phyloP scores from a whole-genome alignment of 2,329 filamentous ascomycete species.

The Dactylonectria estremocensis region DNA sequence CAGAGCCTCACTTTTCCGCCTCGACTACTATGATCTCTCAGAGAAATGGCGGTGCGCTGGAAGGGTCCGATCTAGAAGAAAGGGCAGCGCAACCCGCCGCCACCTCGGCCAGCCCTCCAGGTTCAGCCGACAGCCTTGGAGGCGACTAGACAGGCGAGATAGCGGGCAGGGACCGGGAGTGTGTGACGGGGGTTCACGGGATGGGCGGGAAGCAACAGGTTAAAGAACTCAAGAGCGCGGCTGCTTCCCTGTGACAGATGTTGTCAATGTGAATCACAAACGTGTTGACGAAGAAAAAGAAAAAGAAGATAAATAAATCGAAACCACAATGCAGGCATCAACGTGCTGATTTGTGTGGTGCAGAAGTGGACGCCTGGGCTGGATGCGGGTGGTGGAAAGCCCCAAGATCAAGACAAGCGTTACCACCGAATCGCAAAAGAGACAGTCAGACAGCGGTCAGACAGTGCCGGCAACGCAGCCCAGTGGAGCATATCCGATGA shows the following conservation, averaged over 20 bases:
- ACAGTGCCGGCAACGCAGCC: constrained; percentile 22
- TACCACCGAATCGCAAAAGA: constrained; percentile 14
- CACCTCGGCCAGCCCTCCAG: constrained; percentile 26
- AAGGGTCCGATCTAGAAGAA: constrained; percentile 23
- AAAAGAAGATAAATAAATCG: constrained; percentile 4
- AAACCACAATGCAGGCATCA: background rate
- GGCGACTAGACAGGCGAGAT: constrained; percentile 19
- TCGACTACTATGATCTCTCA: background rate
- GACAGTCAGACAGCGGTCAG: constrained; percentile 12
- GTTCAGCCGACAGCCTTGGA: constrained; percentile 25
- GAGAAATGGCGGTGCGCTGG: constrained; percentile 20
- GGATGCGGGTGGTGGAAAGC: constrained; percentile 9
- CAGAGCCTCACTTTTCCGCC: constrained; percentile 19
- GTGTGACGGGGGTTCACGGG: constrained; percentile 16
- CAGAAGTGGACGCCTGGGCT: constrained; percentile 11
- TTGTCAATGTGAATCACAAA: constrained; percentile 8
- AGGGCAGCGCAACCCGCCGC: constrained; percentile 17
- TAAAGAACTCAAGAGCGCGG: constrained; percentile 15
- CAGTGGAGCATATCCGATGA: constrained; percentile 22
- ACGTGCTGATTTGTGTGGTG: constrained; percentile 18
- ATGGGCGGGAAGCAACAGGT: constrained; percentile 16
- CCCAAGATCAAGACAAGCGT: constrained; percentile 2
- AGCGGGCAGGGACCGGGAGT: constrained; percentile 14
- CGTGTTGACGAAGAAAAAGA: constrained; percentile 14
- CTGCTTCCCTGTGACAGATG: constrained; percentile 19